These are phyloP conservation scores for Monosporascus cannonballus DNA, from an alignment of 2,329 filamentous ascomycete species.

Conservation along the genomic window DNA sequence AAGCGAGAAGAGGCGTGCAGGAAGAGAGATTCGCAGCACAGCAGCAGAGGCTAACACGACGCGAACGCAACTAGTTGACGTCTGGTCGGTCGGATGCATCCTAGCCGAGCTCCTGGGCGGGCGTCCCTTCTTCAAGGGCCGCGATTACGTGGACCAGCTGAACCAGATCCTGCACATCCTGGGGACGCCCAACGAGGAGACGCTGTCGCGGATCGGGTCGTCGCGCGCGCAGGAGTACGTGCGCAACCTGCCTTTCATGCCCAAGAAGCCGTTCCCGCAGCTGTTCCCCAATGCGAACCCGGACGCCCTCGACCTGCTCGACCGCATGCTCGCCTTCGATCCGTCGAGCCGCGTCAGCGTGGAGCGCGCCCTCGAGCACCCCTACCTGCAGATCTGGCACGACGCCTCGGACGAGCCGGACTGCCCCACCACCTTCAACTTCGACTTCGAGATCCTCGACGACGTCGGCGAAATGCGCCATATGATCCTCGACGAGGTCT, in stretches of 20 bases:
- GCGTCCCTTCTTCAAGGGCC: slow-evolving; percentile 97
- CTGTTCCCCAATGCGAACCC: slow-evolving; percentile 95
- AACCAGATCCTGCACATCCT: slow-evolving; percentile 99
- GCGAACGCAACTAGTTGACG: slow-evolving; percentile 64
- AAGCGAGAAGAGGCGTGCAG: too few species aligned
- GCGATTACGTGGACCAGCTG: slow-evolving; percentile 98
- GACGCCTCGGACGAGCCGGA: slow-evolving; percentile 92
- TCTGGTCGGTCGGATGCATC: slow-evolving; percentile 98
- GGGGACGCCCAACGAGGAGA: slow-evolving; percentile 93
- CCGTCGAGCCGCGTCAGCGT: slow-evolving; percentile 89
- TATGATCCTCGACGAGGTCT: slow-evolving; percentile 96
- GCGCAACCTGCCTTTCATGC: slow-evolving; percentile 90
- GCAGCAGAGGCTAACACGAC: not conserved
- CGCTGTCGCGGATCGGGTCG: slow-evolving; percentile 86
- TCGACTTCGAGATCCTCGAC: slow-evolving; percentile 96
- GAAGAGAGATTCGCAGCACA: too few species aligned
- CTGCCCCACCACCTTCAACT: slow-evolving; percentile 93
- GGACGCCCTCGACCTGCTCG: slow-evolving; percentile 88
- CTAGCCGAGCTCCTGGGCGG: slow-evolving; percentile 92
- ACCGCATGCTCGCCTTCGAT: slow-evolving; percentile 97
- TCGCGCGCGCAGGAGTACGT: slow-evolving; percentile 97
- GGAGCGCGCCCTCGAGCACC: slow-evolving; percentile 91
- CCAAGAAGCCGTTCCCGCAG: slow-evolving; percentile 80
- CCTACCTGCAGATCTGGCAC: slow-evolving; percentile 97
- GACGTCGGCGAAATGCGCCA: slow-evolving; percentile 92